Percentiles rank a stretch among this genome's conserved stretches.
Evolutionary conservation across 148 eudicot genomes (phyloP).

Genomic region (Spergularia marina): DNA sequence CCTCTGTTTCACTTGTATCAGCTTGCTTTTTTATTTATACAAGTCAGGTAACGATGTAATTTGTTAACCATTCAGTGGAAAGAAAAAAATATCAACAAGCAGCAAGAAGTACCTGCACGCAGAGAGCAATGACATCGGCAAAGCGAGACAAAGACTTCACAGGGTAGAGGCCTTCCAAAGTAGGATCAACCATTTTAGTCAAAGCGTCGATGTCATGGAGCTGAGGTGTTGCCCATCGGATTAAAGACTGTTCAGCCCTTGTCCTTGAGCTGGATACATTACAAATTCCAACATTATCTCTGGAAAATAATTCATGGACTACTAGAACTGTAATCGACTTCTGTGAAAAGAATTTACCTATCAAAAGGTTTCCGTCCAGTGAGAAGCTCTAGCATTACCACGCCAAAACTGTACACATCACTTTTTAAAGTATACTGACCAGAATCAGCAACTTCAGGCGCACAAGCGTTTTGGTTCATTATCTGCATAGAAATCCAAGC

Average conservation of each 20-base stretch:
- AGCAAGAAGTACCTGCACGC: slow-evolving; percentile 69
- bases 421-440: slow-evolving; percentile 89
- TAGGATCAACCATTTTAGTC: slow-evolving; percentile 89
- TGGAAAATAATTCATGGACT: not conserved
- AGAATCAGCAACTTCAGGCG: slow-evolving; percentile 95
- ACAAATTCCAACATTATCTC: not conserved
- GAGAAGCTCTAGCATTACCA: slow-evolving; percentile 93
- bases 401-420: slow-evolving; percentile 94
- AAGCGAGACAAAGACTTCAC: slow-evolving; percentile 90
- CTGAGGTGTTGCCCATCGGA: slow-evolving; percentile 97
- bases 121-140: slow-evolving; percentile 92
- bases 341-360: slow-evolving; percentile 37
- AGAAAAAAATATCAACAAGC: not conserved
- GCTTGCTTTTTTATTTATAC: too few species aligned
- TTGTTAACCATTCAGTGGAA: not conserved
- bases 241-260: slow-evolving; percentile 77
- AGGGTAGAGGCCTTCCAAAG: slow-evolving; percentile 79
- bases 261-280: slow-evolving; percentile 56
- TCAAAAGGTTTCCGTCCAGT: slow-evolving; percentile 89
- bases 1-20: too few species aligned
- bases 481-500: slow-evolving; percentile 43
- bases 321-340: not conserved
- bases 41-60: too few species aligned
- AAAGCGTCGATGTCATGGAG: slow-evolving; percentile 91
- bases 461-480: slow-evolving; percentile 59